phyloP scores from a whole-genome alignment of 2,329 filamentous ascomycete genomes.

The Knufia petricola region DNA sequence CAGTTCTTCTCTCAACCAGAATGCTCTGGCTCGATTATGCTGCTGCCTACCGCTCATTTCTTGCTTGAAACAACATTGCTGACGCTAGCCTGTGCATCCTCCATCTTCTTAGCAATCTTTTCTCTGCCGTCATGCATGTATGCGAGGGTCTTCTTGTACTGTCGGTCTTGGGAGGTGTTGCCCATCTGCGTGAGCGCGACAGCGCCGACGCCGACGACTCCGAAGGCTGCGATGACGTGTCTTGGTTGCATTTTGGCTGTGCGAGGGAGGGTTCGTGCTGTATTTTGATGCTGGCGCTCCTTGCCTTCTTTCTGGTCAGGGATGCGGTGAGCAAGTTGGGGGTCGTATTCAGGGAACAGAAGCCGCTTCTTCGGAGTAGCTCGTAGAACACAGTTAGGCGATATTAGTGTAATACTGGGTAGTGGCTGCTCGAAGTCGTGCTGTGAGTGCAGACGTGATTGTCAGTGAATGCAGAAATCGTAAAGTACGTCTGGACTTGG shows the following conservation, averaged over 20 bases:
- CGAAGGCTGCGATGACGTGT: constrained; percentile 16
- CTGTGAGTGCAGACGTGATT: too few species aligned
- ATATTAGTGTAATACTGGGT: too few species aligned
- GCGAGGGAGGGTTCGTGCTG: neutral
- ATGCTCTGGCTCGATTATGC: too few species aligned
- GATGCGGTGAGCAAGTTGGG: neutral
- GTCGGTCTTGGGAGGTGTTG: constrained; percentile 20
- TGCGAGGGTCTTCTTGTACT: constrained; percentile 23
- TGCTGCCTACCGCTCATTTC: neutral
- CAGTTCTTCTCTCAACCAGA: too few species aligned
- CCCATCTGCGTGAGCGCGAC: constrained; percentile 20
- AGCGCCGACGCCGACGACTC: constrained; percentile 16
- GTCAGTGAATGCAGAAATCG: too few species aligned
- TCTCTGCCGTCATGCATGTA: constrained; percentile 24
- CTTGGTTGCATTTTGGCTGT: constrained; percentile 14
- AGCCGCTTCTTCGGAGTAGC: neutral
- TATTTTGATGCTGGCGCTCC: neutral
- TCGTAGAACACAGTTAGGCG: too few species aligned
- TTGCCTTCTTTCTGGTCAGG: neutral
- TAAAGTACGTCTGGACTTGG: too few species aligned
- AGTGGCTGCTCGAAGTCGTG: too few species aligned
- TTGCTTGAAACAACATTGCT: neutral
- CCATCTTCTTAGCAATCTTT: constrained; percentile 8
- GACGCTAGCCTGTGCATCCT: neutral
- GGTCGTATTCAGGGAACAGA: neutral